Evolutionary conservation across 495 filamentous ascomycete species (phyloP).

Genomic region (Cairneyella variabilis): DNA sequence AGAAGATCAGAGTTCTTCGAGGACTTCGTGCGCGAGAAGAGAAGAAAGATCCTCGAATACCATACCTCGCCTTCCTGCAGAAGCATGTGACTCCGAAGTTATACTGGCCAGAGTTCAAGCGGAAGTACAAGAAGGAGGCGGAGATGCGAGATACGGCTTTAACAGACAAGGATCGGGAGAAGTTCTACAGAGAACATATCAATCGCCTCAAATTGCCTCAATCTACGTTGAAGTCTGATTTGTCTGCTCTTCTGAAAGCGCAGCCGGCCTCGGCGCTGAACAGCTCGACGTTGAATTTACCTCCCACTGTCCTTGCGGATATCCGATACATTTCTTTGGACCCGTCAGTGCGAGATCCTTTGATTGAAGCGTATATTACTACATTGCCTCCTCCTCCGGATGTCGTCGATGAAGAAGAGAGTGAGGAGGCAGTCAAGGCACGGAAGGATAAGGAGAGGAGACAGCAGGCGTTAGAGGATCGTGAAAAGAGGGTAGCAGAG

Average conservation of each 20-base stretch:
- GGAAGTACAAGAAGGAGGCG: slow-evolving; percentile 78
- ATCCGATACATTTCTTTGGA: slow-evolving; percentile 78
- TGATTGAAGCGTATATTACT: slow-evolving; percentile 74
- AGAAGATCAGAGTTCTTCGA: slow-evolving; percentile 65
- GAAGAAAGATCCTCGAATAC: slow-evolving; percentile 80
- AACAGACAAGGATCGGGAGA: slow-evolving; percentile 85
- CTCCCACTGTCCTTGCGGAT: slow-evolving; percentile 66
- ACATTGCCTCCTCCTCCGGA: slow-evolving; percentile 65
- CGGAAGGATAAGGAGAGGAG: slow-evolving; percentile 61
- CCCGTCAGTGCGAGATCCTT: slow-evolving; percentile 60
- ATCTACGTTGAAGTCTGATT: slow-evolving; percentile 70
- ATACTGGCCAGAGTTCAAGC: slow-evolving; percentile 94
- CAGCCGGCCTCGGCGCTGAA: slow-evolving; percentile 63
- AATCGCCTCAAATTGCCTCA: slow-evolving; percentile 70
- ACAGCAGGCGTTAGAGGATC: slow-evolving; percentile 70
- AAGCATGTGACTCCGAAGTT: slow-evolving; percentile 80
- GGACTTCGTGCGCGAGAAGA: slow-evolving; percentile 71
- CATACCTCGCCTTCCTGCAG: slow-evolving; percentile 79
- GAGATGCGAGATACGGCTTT: slow-evolving; percentile 76
- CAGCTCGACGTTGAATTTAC: slow-evolving; percentile 62
- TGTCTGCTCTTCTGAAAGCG: slow-evolving; percentile 71
- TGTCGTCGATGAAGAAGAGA: slow-evolving; percentile 46
- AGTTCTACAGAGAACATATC: slow-evolving; percentile 85
- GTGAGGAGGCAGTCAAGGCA: slow-evolving; percentile 57
- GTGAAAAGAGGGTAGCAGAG: slow-evolving; percentile 68